Base-by-base conservation (phyloP, 371 early-diverging fungal species). In the Dinochytrium kinnereticum region DNA sequence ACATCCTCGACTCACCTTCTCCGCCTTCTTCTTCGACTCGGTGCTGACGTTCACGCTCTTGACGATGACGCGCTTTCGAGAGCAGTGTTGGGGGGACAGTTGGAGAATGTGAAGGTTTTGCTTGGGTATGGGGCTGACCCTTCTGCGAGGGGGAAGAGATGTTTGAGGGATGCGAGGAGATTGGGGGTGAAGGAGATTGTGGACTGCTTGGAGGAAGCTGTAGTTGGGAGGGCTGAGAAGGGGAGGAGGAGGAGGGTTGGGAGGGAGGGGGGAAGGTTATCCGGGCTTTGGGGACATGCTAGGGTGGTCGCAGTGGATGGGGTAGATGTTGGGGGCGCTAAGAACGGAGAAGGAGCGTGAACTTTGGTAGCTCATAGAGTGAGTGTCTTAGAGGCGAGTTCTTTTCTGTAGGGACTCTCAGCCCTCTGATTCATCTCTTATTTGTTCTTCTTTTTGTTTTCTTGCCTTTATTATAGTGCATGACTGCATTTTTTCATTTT, bases 1-100 rank as follows among this genome's bases (percentile, higher is more conserved):
- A 15, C 55, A 26, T 53, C 55, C 55, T 5, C 13, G 5, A 53
- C 55, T 5, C n/a, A 7, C 5, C 7, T 53, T 26, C 55, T 53
- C 26, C 7, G 17, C 55, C 24, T 53, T 53, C 28, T 66, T 3
- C 49, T 26, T 15, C 10, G 21, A 5, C 44, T 66, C 2, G 66
- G 66, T 2, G 37, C 66, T 37, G 44, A 40, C 44, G 39, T 26
- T 28, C 28, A 26, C 17, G 66, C 66, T 33, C 5, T 5, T 28
- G 61, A 61, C 10, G 49, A 40, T 37, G 66, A 66, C 15, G 40
- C 66, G 37, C 66, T 66, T 66, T 2, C 66, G 44, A 66, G 28
- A 28, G 66, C 66, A 1, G 44, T 24, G 34, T 33, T 33, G 5
- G 19, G 17, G 33, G 24, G 24, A 31, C 31, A 5, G 33, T 2